Percentiles rank a stretch among this genome's conserved stretches.
phyloP scores from a whole-genome alignment of 2,329 filamentous ascomycete species.

The Hirsutella thompsonii region DNA sequence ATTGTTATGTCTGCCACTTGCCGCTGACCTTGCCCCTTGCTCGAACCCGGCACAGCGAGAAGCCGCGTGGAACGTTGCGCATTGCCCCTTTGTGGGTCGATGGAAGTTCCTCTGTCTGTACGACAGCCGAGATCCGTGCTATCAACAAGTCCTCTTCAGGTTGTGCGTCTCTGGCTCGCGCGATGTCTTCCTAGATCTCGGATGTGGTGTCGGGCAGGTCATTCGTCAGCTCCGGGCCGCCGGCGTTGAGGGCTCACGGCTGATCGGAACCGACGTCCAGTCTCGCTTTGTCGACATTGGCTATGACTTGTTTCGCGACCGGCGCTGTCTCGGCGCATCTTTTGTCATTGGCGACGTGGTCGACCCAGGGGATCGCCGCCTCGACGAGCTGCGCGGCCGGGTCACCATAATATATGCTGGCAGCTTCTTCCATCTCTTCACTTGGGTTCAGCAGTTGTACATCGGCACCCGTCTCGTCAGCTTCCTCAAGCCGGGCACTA shows the following conservation, averaged over 20 bases:
- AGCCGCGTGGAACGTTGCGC: constrained; percentile 30
- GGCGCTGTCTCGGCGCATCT: constrained; percentile 26
- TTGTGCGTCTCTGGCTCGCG: constrained; percentile 23
- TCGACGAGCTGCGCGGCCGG: constrained; percentile 22
- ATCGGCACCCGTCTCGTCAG: constrained; percentile 29
- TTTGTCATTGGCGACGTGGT: constrained; percentile 41
- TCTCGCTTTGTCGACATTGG: constrained; percentile 41
- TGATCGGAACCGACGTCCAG: constrained; percentile 38
- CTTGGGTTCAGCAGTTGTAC: constrained; percentile 31
- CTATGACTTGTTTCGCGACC: constrained; percentile 52
- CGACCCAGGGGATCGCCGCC: constrained; percentile 21
- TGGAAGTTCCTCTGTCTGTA: constrained; percentile 35
- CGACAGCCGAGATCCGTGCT: constrained; percentile 26
- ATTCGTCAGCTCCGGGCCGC: constrained; percentile 36
- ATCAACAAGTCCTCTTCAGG: constrained; percentile 27
- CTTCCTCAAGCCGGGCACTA: constrained; percentile 30
- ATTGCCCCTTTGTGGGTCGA: constrained; percentile 32
- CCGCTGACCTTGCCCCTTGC: not conserved
- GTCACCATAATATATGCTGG: constrained; percentile 35
- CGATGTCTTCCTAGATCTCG: constrained; percentile 33
- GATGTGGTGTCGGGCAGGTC: constrained; percentile 37
- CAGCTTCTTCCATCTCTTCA: constrained; percentile 38
- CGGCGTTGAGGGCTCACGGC: constrained; percentile 31
- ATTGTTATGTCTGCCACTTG: not conserved
- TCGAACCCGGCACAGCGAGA: constrained; percentile 23